phyloP scores from a whole-genome alignment of 345 rosid species.

The Hevea brasiliensis region DNA sequence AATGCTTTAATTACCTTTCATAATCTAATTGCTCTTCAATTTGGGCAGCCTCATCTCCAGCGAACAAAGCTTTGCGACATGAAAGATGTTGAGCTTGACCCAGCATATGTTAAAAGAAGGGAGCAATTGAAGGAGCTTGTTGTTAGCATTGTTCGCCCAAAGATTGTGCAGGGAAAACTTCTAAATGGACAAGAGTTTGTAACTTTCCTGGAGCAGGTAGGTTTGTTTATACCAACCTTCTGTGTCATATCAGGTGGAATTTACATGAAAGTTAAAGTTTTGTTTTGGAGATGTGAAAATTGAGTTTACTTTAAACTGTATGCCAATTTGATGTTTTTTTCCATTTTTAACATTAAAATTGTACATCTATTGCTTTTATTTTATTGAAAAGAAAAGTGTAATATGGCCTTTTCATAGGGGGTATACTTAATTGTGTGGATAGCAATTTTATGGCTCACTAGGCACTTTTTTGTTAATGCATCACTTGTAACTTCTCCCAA shows the following conservation, averaged over 20 bases:
- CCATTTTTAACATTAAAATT: background rate
- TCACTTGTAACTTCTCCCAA: background rate
- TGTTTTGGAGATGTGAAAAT: background rate
- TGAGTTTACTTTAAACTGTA: background rate
- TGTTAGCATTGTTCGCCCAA: slow-evolving; percentile 74
- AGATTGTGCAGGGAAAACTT: slow-evolving; percentile 87
- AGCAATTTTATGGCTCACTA: slow-evolving; percentile 14
- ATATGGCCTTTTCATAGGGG: background rate
- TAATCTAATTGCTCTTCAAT: slow-evolving; percentile 30
- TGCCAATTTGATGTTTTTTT: background rate
- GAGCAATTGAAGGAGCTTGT: slow-evolving; percentile 81
- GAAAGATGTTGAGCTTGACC: slow-evolving; percentile 88
- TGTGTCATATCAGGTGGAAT: background rate
- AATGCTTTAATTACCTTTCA: slow-evolving; percentile 22
- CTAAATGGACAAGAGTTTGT: slow-evolving; percentile 93
- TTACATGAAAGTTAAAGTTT: background rate
- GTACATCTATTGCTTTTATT: background rate
- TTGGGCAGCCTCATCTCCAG: slow-evolving; percentile 80
- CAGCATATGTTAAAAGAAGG: slow-evolving; percentile 72
- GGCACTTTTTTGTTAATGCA: background rate
- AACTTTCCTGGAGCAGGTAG: slow-evolving; percentile 88
- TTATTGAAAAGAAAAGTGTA: background rate
- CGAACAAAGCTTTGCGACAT: slow-evolving; percentile 97
- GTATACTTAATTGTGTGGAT: background rate
- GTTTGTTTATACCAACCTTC: slow-evolving; percentile 13